Conservation (phyloP, 176 grass and related monocot species). For the Tillandsia leiboldiana region DNA sequence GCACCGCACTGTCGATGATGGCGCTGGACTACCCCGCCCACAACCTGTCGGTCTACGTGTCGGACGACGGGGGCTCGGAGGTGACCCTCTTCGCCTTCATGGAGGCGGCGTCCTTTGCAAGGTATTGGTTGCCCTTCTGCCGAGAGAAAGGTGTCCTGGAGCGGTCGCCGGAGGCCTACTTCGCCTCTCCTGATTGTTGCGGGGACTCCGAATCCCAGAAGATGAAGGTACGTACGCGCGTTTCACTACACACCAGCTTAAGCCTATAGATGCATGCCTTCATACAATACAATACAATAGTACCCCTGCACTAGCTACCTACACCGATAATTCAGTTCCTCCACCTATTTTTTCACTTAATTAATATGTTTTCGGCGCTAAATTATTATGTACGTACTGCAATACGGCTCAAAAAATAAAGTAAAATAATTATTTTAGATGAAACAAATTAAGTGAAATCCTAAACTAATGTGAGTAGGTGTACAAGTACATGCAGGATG, state of each 20-base stretch:
- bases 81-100: constrained; percentile 39
- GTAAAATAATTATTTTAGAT: too few relatives aligned
- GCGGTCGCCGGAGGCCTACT: constrained; percentile 35
- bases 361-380: too few relatives aligned
- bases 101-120: constrained; percentile 30
- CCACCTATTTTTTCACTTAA: too few relatives aligned
- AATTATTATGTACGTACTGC: too few relatives aligned
- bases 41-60: constrained; percentile 35
- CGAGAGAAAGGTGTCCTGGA: constrained; percentile 25
- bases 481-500: too few relatives aligned
- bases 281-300: too few relatives aligned
- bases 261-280: too few relatives aligned
- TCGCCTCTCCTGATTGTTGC: constrained; percentile 6
- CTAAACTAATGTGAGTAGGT: too few relatives aligned
- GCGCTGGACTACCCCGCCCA: constrained; percentile 33
- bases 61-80: constrained; percentile 36
- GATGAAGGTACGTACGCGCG: constrained; percentile 18
- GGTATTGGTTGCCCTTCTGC: constrained; percentile 43
- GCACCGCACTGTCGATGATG: constrained; percentile 30
- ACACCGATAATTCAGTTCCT: too few relatives aligned
- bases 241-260: background rate
- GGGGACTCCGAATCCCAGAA: constrained; percentile 14
- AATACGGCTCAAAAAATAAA: too few relatives aligned
- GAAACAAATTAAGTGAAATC: too few relatives aligned
- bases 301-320: too few relatives aligned